Evolutionary conservation across 306 rosid genomes (phyloP).

Genomic region (Neltuma alba): DNA sequence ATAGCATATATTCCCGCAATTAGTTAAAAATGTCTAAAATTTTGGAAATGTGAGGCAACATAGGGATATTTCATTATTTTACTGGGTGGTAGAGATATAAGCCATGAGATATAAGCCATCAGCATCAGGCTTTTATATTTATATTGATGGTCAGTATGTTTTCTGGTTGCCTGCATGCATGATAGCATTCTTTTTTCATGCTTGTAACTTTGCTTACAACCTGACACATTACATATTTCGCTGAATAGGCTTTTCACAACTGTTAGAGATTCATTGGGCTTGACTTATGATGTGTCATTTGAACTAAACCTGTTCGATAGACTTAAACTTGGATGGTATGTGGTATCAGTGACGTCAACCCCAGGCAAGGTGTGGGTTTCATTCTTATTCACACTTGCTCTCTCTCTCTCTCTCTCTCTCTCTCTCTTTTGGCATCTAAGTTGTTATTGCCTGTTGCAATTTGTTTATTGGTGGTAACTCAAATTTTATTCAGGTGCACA

Average conservation of each 20-base stretch:
- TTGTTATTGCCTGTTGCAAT: slow-evolving; percentile 24
- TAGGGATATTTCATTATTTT: background rate
- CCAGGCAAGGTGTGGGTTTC: slow-evolving; percentile 79
- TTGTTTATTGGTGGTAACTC: slow-evolving; percentile 33
- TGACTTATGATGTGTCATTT: slow-evolving; percentile 96
- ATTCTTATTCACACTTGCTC: slow-evolving; percentile 27
- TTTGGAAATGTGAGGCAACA: background rate
- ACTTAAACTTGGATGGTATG: slow-evolving; percentile 96
- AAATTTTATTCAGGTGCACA: slow-evolving; percentile 69
- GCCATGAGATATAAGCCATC: too few relatives aligned
- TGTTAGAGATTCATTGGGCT: slow-evolving; percentile 93
- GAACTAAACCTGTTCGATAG: slow-evolving; percentile 91
- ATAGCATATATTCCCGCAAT: background rate
- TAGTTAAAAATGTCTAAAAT: background rate
- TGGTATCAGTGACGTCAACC: slow-evolving; percentile 95
- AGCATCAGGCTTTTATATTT: background rate
- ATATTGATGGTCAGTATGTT: slow-evolving; percentile 8
- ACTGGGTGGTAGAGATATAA: background rate
- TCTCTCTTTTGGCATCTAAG: background rate
- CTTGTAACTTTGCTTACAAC: slow-evolving; percentile 29
- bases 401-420: too few relatives aligned
- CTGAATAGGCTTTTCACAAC: slow-evolving; percentile 88
- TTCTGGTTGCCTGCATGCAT: slow-evolving; percentile 14
- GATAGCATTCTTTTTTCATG: background rate
- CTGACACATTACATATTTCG: slow-evolving; percentile 34